Conservation (phyloP, 805 yeast species). For the Kodamaea jinghongensis region DNA sequence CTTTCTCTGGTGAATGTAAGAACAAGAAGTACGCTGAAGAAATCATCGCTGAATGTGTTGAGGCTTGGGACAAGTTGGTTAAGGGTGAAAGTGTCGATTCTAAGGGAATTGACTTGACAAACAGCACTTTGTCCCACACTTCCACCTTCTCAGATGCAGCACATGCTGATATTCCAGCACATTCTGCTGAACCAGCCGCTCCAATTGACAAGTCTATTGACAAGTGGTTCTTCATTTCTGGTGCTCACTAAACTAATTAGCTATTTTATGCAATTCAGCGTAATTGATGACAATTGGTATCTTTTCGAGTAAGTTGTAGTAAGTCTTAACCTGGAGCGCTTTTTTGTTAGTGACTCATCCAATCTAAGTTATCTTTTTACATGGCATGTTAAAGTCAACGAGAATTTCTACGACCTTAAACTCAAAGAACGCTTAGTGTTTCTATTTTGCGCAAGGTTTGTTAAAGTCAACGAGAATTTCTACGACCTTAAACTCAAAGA, state of each 20-base stretch:
- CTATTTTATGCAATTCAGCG: too few relatives aligned
- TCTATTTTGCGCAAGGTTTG: too few relatives aligned
- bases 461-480: too few relatives aligned
- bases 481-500: too few relatives aligned
- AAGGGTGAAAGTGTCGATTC: constrained; percentile 40
- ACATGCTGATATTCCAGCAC: constrained; percentile 61
- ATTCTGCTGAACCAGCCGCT: constrained; percentile 73
- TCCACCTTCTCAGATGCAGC: constrained; percentile 48
- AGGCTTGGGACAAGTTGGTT: constrained; percentile 64
- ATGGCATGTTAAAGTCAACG: too few relatives aligned
- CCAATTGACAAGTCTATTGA: constrained; percentile 95
- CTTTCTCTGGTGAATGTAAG: constrained; percentile 66
- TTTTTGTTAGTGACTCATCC: too few relatives aligned
- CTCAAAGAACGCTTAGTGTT: too few relatives aligned
- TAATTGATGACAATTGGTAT: too few relatives aligned
- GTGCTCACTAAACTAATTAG: constrained; percentile 46
- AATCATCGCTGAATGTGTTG: constrained; percentile 61
- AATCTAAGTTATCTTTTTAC: too few relatives aligned
- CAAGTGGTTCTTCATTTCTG: constrained; percentile 98
- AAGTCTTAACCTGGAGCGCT: background rate
- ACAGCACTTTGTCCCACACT: constrained; percentile 64
- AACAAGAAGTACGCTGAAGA: constrained; percentile 56
- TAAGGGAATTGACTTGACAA: constrained; percentile 67
- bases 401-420: too few relatives aligned
- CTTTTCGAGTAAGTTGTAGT: too few relatives aligned